These are phyloP conservation scores for Capsicum rhomboideum DNA, from an alignment of 257 asterid genomes.

Conservation along the genomic window DNA sequence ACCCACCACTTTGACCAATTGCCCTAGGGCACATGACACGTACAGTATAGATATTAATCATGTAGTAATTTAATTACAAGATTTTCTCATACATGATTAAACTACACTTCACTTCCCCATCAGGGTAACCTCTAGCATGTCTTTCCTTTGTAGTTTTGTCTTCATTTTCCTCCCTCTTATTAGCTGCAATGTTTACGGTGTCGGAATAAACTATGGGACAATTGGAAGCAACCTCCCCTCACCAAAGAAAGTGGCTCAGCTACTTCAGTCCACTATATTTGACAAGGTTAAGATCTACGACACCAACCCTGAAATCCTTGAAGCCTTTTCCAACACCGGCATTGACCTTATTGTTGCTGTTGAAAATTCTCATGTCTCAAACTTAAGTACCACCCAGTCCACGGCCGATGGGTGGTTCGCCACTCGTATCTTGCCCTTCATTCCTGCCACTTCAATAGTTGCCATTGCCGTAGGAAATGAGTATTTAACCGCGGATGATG, in stretches of 20 bases:
- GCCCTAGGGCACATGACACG: not conserved
- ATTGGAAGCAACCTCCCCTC: constrained; percentile 65
- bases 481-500: constrained; percentile 40
- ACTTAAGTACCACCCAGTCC: constrained; percentile 26
- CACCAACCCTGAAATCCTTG: constrained; percentile 51
- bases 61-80: too few relatives aligned
- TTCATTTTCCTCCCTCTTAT: constrained; percentile 1
- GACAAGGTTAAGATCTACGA: constrained; percentile 57
- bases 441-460: constrained; percentile 51
- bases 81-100: not conserved
- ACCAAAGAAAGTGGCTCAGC: constrained; percentile 52
- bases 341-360: constrained; percentile 53
- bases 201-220: constrained; percentile 65
- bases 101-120: not conserved
- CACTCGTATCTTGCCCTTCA: constrained; percentile 41
- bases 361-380: constrained; percentile 37
- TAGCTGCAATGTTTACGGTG: constrained; percentile 8
- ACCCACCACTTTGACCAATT: not conserved
- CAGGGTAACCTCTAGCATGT: not conserved
- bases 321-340: constrained; percentile 59
- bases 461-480: constrained; percentile 59
- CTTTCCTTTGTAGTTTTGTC: not conserved
- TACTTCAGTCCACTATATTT: constrained; percentile 51
- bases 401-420: constrained; percentile 44
- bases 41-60: not conserved